phyloP scores from a whole-genome alignment of 306 rosid genomes.

The Trifolium repens region DNA sequence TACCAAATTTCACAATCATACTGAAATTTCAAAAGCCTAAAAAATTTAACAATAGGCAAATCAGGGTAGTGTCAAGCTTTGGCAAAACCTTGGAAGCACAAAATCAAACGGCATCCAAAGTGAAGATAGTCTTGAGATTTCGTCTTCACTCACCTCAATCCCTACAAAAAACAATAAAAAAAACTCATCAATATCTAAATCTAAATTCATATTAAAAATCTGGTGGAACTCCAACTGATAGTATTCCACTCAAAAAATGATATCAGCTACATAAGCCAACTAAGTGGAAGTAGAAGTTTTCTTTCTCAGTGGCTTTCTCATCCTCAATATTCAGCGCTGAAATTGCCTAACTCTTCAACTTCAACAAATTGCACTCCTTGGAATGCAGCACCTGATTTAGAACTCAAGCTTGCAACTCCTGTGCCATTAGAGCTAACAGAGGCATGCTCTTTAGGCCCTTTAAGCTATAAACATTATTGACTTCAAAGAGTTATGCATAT shows the following conservation, averaged over 20 bases:
- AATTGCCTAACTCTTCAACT: slow-evolving; percentile 31
- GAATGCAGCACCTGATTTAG: slow-evolving; percentile 55
- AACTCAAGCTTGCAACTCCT: slow-evolving; percentile 73
- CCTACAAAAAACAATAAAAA: too few relatives aligned
- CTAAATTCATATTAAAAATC: too few relatives aligned
- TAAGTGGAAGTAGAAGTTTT: background rate
- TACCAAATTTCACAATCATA: too few relatives aligned
- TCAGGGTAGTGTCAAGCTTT: too few relatives aligned
- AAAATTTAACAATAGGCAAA: too few relatives aligned
- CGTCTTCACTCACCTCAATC: too few relatives aligned
- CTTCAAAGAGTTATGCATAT: background rate
- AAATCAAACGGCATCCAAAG: too few relatives aligned
- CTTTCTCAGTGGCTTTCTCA: slow-evolving; percentile 31
- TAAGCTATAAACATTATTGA: slow-evolving; percentile 22
- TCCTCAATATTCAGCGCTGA: slow-evolving; percentile 22
- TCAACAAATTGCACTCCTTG: slow-evolving; percentile 27
- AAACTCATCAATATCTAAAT: too few relatives aligned
- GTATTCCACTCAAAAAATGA: background rate
- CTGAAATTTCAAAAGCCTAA: too few relatives aligned
- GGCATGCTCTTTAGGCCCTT: slow-evolving; percentile 6
- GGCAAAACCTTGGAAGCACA: too few relatives aligned
- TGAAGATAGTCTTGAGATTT: too few relatives aligned
- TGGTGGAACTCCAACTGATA: too few relatives aligned
- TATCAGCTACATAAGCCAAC: background rate
- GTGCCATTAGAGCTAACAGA: slow-evolving; percentile 45